Base-by-base conservation (phyloP, 371 early-diverging fungal genomes). In the Lichtheimia hyalospora region DNA sequence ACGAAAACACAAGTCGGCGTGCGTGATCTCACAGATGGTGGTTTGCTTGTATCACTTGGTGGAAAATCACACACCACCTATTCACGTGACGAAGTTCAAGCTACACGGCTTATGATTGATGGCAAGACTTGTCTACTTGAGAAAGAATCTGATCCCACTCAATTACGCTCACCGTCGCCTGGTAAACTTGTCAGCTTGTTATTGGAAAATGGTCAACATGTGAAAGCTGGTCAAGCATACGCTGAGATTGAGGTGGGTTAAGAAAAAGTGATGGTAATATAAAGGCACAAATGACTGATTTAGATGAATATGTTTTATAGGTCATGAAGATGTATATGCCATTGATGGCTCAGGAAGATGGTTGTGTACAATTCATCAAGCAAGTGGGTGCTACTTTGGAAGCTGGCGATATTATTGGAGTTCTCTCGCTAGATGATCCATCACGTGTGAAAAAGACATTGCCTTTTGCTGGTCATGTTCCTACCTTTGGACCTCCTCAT, bases 251-350 rank as follows among this genome's bases (percentile, higher is more conserved):
- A 99, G 88, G 77, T 77, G 68, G 58, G 49, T 15, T 48, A 13
- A 15, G 24, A 39, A 53, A 41, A 63, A 4, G 50, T 1, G 24
- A 5, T 24, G 18, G 24, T 34, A 21, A 7, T 24, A 2, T 24
- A 2, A 34, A 14, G 14, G n/a, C 28, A 41, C 67, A 63, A 44
- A 12, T 25, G 21, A n/a, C 43, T 16, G 16, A 43, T 51, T 18
- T 51, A 49, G 51, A n/a, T 59, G 46, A 27, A 55, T 60, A 56
- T n/a, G n/a, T n/a, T n/a, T n/a, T n/a, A n/a, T 64, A 77, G 77
- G 98, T 98, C 65, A 99, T 99, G 99, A 99, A 99, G 82, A 99
- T 98, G 98, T 94, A 93, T 74, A 97, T 97, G 96, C 97, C 96
- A 54, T 79, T 99, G 67, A 71, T 93, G 27, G 94, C 95, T 23